Conservation (phyloP, 805 yeast species). For the Maudiozyma serrabonitensis region DNA sequence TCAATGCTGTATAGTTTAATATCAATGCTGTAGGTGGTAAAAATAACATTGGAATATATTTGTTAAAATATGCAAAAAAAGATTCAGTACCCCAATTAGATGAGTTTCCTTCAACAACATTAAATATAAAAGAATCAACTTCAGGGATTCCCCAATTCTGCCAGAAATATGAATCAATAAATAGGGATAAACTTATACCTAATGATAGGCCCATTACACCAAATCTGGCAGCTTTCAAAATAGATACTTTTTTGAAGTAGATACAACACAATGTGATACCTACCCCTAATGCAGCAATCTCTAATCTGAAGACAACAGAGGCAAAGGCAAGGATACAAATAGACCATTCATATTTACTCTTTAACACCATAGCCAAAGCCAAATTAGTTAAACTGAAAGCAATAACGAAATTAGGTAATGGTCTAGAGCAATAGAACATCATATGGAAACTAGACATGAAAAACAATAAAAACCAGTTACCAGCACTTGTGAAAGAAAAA, state of each 20-base stretch:
- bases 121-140: constrained; percentile 58
- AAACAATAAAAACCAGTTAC: constrained; percentile 52
- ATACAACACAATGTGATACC: constrained; percentile 40
- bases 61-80: constrained; percentile 51
- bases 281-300: constrained; percentile 47
- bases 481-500: constrained; percentile 24
- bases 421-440: constrained; percentile 68
- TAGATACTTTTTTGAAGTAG: constrained; percentile 37
- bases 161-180: constrained; percentile 78
- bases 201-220: constrained; percentile 37
- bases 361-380: constrained; percentile 43
- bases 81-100: constrained; percentile 83
- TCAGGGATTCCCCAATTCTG: constrained; percentile 56
- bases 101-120: constrained; percentile 67
- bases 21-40: constrained; percentile 37
- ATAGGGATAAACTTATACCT: constrained; percentile 38
- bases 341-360: constrained; percentile 39
- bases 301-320: constrained; percentile 64
- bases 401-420: constrained; percentile 75
- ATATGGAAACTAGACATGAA: constrained; percentile 68
- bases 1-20: constrained; percentile 31
- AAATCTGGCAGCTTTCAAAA: constrained; percentile 33
- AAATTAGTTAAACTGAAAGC: constrained; percentile 63
- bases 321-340: constrained; percentile 49
- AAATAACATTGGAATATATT: constrained; percentile 34